Percentiles rank a stretch among this genome's conserved stretches.
Conservation (phyloP, 2,329 filamentous ascomycete species). For the Escovopsis sp. region DNA sequence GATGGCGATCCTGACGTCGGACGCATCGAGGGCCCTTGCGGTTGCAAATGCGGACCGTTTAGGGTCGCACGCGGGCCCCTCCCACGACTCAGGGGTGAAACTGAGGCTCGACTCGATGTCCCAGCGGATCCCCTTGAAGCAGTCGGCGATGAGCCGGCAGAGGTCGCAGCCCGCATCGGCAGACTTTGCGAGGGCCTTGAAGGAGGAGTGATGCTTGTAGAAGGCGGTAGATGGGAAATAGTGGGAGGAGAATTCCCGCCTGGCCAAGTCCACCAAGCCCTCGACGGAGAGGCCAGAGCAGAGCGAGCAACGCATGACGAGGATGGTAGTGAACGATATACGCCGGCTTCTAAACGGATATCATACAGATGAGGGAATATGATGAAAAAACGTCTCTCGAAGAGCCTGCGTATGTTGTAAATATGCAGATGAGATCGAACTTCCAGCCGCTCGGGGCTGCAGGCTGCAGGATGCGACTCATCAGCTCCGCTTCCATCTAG, state of each 20-base stretch:
- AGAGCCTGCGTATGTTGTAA: no score
- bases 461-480: no score
- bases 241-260: background rate
- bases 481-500: no score
- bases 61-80: background rate
- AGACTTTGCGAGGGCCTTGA: slow-evolving; percentile 1
- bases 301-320: background rate
- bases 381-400: no score
- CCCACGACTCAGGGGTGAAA: background rate
- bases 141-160: slow-evolving; percentile 1
- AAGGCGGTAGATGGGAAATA: slow-evolving; percentile 1
- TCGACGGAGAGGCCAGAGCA: background rate
- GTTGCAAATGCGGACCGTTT: background rate
- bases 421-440: no score
- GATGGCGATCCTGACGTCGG: slow-evolving; percentile 1
- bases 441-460: no score
- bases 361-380: no score
- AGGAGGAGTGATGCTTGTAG: slow-evolving; percentile 3
- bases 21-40: background rate
- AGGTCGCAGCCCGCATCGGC: slow-evolving; percentile 1
- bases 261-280: background rate
- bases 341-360: no score
- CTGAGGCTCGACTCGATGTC: background rate
- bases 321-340: no score
- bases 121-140: slow-evolving; percentile 1